Percentiles rank a stretch among this genome's conserved stretches.
Evolutionary conservation across 257 asterid genomes (phyloP).

Genomic region (Capsicum rhomboideum): DNA sequence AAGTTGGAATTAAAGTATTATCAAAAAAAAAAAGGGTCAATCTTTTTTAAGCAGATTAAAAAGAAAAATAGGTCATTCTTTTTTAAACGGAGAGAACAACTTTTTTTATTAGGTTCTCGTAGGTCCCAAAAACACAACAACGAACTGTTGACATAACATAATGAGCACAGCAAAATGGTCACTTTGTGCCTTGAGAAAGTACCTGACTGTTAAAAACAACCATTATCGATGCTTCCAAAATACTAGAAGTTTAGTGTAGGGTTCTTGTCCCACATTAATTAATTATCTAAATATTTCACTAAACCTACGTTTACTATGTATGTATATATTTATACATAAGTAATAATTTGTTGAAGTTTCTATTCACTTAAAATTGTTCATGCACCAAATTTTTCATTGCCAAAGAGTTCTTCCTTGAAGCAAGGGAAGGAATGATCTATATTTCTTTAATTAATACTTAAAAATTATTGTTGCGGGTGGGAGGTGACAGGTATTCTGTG

Average conservation of each 20-base stretch:
- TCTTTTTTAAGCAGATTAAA: too few species aligned
- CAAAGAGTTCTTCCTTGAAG: neutral
- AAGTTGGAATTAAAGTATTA: too few species aligned
- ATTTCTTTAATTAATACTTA: neutral
- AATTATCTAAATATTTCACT: neutral
- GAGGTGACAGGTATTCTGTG: too few species aligned
- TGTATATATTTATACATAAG: too few species aligned
- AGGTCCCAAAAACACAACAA: neutral
- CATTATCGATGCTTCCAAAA: neutral
- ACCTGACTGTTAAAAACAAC: neutral
- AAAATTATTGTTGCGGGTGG: too few species aligned
- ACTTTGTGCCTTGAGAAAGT: neutral
- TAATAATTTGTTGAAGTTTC: neutral
- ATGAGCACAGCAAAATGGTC: neutral
- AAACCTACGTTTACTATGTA: neutral
- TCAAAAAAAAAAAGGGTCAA: too few species aligned
- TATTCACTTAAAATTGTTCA: neutral
- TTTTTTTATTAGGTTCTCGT: neutral
- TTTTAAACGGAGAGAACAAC: too few species aligned
- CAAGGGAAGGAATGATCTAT: neutral
- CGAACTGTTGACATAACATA: neutral
- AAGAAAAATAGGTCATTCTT: too few species aligned
- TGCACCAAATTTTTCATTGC: neutral
- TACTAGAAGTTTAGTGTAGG: neutral
- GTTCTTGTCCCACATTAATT: neutral